Conservation (phyloP, 371 early-diverging fungal genomes). For the Dinochytrium kinnereticum region DNA sequence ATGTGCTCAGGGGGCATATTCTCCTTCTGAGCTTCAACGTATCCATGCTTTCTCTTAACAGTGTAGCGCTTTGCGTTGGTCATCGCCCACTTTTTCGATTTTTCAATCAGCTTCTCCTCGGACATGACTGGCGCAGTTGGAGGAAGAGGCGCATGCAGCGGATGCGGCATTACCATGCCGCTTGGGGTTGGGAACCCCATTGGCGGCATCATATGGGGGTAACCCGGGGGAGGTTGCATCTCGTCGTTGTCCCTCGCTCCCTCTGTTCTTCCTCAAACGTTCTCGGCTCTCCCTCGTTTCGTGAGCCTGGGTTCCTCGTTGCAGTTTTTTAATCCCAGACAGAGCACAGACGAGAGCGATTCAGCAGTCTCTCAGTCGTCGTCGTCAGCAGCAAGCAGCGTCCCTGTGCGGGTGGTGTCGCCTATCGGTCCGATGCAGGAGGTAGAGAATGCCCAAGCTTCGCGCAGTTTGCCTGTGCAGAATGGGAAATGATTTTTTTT, state of each 20-base stretch:
- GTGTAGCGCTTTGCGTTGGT: slow-evolving; percentile 90
- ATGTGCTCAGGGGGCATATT: slow-evolving; percentile 98
- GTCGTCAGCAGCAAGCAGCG: no score
- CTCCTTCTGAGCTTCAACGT: slow-evolving; percentile 71
- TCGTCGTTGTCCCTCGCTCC: no score
- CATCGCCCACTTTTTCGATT: slow-evolving; percentile 82
- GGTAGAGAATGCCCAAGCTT: no score
- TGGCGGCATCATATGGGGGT: slow-evolving; percentile 17
- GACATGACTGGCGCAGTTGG: slow-evolving; percentile 9
- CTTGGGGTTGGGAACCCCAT: slow-evolving; percentile 6
- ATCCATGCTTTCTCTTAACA: slow-evolving; percentile 91
- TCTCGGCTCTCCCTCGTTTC: no score
- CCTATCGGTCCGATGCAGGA: no score
- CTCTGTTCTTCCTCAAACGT: neutral
- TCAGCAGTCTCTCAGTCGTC: no score
- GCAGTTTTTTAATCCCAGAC: no score
- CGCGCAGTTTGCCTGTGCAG: no score
- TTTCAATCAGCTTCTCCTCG: slow-evolving; percentile 48
- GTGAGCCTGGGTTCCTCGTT: no score
- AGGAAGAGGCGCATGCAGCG: slow-evolving; percentile 23
- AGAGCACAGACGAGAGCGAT: no score
- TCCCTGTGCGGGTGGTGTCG: no score
- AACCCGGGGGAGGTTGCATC: slow-evolving; percentile 19
- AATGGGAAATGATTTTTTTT: no score
- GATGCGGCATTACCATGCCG: neutral